A percentile compares a stretch with the other conserved stretches of the same genome.
Conservation (phyloP, 345 rosid species). For the Eucalyptus virginea region DNA sequence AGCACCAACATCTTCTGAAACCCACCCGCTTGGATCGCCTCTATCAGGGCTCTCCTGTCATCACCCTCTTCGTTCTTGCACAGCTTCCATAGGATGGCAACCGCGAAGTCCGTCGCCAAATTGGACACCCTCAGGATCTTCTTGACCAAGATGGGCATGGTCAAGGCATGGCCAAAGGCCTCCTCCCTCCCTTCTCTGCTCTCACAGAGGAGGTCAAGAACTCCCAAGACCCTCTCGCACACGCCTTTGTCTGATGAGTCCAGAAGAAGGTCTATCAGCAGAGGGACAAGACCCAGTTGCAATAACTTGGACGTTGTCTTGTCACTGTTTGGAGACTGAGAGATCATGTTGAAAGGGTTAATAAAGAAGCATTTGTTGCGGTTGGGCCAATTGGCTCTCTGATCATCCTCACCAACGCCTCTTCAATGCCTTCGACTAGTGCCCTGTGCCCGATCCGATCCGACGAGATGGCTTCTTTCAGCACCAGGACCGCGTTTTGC, state of each 20-base stretch:
- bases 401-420: conserved; percentile 6
- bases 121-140: conserved; percentile 12
- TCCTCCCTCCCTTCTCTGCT: conserved; percentile 7
- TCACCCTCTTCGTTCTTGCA: background rate
- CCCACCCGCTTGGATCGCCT: conserved; percentile 15
- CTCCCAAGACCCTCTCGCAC: conserved; percentile 20
- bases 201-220: conserved; percentile 10
- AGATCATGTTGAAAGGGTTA: conserved; percentile 6
- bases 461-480: conserved; percentile 7
- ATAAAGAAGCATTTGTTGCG: conserved; percentile 13
- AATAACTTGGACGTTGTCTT: background rate
- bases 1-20: conserved; percentile 16
- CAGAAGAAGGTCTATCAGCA: conserved; percentile 9
- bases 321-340: background rate
- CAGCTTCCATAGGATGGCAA: conserved; percentile 22
- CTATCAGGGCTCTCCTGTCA: background rate
- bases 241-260: conserved; percentile 9
- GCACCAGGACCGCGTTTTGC: conserved; percentile 6
- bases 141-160: conserved; percentile 12
- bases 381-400: conserved; percentile 12
- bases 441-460: background rate
- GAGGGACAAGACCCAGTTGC: conserved; percentile 4
- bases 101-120: conserved; percentile 3
- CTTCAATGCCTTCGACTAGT: background rate
- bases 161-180: conserved; percentile 4